A percentile compares a stretch with the other conserved stretches of the same genome.
phyloP scores from a whole-genome alignment of 2,329 filamentous ascomycete species.

The Hypoxylon sp. region DNA sequence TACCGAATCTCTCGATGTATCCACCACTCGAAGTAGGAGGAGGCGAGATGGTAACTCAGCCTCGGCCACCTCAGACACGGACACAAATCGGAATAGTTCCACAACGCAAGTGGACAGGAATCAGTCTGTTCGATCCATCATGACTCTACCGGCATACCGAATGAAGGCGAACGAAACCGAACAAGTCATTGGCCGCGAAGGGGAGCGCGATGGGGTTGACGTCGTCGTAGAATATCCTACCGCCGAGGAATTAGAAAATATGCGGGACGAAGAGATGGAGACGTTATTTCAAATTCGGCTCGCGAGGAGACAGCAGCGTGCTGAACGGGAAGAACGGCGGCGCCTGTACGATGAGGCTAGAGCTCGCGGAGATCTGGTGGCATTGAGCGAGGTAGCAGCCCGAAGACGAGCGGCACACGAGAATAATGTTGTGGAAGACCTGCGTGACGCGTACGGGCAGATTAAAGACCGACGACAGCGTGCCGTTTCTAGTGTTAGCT shows the following conservation, averaged over 20 bases:
- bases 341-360: constrained; percentile 79
- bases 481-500: constrained; percentile 81
- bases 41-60: constrained; percentile 29
- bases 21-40: constrained; percentile 29
- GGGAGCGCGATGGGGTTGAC: constrained; percentile 92
- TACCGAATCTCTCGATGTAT: constrained; percentile 33
- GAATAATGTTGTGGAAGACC: constrained; percentile 71
- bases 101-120: constrained; percentile 77
- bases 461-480: constrained; percentile 73
- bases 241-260: constrained; percentile 80
- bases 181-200: constrained; percentile 87
- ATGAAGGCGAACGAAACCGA: constrained; percentile 80
- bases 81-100: constrained; percentile 47
- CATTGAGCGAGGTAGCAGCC: constrained; percentile 76
- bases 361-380: constrained; percentile 75
- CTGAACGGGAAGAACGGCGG: constrained; percentile 83
- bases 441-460: constrained; percentile 69
- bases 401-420: constrained; percentile 65
- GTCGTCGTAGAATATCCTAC: constrained; percentile 89
- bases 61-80: constrained; percentile 45
- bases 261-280: constrained; percentile 93
- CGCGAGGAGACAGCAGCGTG: constrained; percentile 80
- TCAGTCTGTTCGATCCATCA: constrained; percentile 90
- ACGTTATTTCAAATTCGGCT: constrained; percentile 89
- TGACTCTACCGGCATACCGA: constrained; percentile 91